These are phyloP conservation scores for Trichophyton equinum DNA, from an alignment of 2,329 filamentous ascomycete species.

Conservation along the genomic window DNA sequence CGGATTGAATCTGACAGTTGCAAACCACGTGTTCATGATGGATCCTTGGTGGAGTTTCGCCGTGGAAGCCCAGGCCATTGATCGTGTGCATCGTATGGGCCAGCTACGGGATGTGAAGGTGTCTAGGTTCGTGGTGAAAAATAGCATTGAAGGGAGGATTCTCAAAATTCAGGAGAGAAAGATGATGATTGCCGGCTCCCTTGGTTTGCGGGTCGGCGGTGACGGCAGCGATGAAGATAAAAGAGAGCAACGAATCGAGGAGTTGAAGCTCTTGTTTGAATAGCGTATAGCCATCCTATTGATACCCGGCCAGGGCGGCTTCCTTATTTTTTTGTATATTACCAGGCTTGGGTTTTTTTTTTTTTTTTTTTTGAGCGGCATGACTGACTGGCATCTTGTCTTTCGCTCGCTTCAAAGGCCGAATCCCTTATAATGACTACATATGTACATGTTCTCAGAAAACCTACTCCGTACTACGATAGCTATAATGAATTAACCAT, in stretches of 20 bases:
- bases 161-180: conserved; percentile 85
- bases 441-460: neutral
- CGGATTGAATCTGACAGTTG: conserved; percentile 80
- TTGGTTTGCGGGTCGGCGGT: conserved; percentile 95
- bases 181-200: conserved; percentile 70
- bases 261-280: conserved; percentile 74
- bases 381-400: neutral
- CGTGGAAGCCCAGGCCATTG: conserved; percentile 91
- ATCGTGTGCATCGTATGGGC: conserved; percentile 94
- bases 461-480: no score
- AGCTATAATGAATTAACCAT: no score
- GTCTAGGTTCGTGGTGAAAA: conserved; percentile 74
- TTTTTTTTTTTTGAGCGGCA: neutral
- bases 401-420: neutral
- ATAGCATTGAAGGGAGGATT: conserved; percentile 93
- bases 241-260: conserved; percentile 76
- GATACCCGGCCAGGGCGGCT: neutral
- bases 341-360: neutral
- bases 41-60: conserved; percentile 99
- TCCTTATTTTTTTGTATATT: neutral
- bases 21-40: conserved; percentile 94
- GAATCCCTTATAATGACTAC: neutral
- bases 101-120: conserved; percentile 79
- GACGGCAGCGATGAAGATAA: conserved; percentile 82
- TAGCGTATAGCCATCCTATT: neutral